phyloP scores from a whole-genome alignment of 768 basidiomycete species.

The Cubamyces lactineus region DNA sequence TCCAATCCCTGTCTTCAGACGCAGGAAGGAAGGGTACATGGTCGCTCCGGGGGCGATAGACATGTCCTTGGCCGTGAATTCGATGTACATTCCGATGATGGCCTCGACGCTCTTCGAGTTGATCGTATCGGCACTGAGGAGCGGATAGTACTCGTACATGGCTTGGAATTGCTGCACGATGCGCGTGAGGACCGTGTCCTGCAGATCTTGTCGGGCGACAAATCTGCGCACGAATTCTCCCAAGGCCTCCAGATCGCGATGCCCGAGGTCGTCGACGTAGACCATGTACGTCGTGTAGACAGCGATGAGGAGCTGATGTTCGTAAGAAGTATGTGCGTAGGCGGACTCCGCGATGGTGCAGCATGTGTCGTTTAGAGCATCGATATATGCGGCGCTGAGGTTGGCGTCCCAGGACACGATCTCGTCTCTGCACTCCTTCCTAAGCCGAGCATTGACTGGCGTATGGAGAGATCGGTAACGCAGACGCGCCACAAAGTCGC shows the following conservation, averaged over 20 bases:
- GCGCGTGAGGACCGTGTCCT: conserved; percentile 36
- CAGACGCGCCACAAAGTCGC: neutral
- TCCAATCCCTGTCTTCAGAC: conserved; percentile 37
- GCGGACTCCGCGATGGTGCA: conserved; percentile 17
- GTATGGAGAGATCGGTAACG: neutral
- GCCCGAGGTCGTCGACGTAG: conserved; percentile 42
- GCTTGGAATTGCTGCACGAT: conserved; percentile 39
- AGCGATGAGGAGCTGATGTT: conserved; percentile 41
- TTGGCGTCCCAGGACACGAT: conserved; percentile 4
- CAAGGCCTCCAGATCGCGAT: conserved; percentile 31
- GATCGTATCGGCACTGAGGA: conserved; percentile 40
- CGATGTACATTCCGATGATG: conserved; percentile 39
- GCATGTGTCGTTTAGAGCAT: conserved; percentile 1
- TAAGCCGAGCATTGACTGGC: neutral
- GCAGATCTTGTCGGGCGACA: conserved; percentile 33
- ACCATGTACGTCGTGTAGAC: conserved; percentile 45
- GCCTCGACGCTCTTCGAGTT: conserved; percentile 33
- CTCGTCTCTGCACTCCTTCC: neutral
- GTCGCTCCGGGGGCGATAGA: conserved; percentile 29
- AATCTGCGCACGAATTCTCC: conserved; percentile 42
- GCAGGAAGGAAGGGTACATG: conserved; percentile 34
- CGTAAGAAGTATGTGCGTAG: conserved; percentile 21
- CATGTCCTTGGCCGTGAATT: conserved; percentile 36
- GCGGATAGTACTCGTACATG: conserved; percentile 33
- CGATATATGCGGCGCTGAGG: neutral